Conservation (phyloP, 176 grass and related monocot species). For the Paspalum notatum region DNA sequence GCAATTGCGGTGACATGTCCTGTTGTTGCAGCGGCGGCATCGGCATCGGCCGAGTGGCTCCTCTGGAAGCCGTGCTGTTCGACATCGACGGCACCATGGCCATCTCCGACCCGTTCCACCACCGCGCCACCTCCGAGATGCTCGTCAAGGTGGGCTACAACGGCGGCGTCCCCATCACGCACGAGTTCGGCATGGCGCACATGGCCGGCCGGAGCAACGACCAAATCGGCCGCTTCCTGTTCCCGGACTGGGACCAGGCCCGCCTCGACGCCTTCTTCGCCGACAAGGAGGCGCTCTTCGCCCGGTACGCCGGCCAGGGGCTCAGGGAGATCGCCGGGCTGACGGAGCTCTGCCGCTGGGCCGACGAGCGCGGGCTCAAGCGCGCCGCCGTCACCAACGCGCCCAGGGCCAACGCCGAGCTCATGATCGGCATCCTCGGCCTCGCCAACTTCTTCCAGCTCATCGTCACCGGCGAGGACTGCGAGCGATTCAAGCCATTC, state of each 20-base stretch:
- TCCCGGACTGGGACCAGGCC: slow-evolving; percentile 67
- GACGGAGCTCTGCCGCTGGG: slow-evolving; percentile 61
- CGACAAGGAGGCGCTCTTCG: slow-evolving; percentile 78
- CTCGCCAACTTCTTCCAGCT: slow-evolving; percentile 77
- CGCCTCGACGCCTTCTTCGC: slow-evolving; percentile 59
- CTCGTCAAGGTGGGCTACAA: slow-evolving; percentile 76
- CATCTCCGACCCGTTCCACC: slow-evolving; percentile 77
- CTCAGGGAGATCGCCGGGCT: slow-evolving; percentile 69
- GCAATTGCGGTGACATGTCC: too few species aligned
- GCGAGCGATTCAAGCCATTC: slow-evolving; percentile 57
- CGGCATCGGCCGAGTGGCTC: slow-evolving; percentile 43
- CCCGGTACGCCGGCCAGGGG: slow-evolving; percentile 61
- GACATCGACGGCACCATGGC: slow-evolving; percentile 84
- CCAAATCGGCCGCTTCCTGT: slow-evolving; percentile 63
- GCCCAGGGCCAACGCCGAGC: slow-evolving; percentile 70
- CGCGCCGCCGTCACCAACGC: slow-evolving; percentile 82
- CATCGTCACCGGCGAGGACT: slow-evolving; percentile 68
- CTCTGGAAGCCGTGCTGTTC: slow-evolving; percentile 75
- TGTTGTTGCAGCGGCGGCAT: slow-evolving; percentile 38
- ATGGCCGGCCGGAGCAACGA: slow-evolving; percentile 74
- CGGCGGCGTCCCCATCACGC: slow-evolving; percentile 67
- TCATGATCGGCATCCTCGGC: slow-evolving; percentile 75
- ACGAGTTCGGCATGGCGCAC: slow-evolving; percentile 70
- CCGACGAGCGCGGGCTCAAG: slow-evolving; percentile 49
- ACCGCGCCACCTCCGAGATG: slow-evolving; percentile 71